Evolutionary conservation across 1,284 basidiomycete genomes (phyloP).

Genomic region (Marasmius tenuissimus): DNA sequence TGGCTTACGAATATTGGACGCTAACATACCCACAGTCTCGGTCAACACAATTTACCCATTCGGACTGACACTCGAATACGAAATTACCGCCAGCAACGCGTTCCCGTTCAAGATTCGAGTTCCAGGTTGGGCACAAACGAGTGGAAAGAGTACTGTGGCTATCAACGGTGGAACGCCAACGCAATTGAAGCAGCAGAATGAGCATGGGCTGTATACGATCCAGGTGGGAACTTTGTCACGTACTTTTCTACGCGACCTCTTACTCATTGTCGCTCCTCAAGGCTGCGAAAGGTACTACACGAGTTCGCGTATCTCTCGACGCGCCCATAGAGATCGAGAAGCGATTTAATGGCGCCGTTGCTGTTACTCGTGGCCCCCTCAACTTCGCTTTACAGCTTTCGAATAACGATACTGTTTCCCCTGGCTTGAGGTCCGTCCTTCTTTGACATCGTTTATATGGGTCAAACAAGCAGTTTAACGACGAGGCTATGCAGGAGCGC

Average conservation of each 20-base stretch:
- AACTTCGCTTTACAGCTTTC: slow-evolving; percentile 37
- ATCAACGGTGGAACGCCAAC: slow-evolving; percentile 25
- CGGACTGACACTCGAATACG: slow-evolving; percentile 32
- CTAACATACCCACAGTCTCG: slow-evolving; percentile 18
- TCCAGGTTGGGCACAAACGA: slow-evolving; percentile 34
- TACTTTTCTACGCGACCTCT: not conserved
- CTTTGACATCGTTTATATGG: not conserved
- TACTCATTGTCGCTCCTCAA: slow-evolving; percentile 10
- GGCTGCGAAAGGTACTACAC: slow-evolving; percentile 29
- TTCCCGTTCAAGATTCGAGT: slow-evolving; percentile 37
- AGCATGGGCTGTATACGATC: slow-evolving; percentile 29
- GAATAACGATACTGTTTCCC: slow-evolving; percentile 30
- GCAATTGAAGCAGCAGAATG: slow-evolving; percentile 21
- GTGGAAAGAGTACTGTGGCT: slow-evolving; percentile 28
- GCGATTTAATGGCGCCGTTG: slow-evolving; percentile 33
- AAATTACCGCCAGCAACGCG: slow-evolving; percentile 27
- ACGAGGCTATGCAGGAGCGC: slow-evolving; percentile 25
- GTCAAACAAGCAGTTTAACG: not conserved
- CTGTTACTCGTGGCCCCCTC: slow-evolving; percentile 34
- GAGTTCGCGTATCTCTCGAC: slow-evolving; percentile 27
- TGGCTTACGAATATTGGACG: not conserved
- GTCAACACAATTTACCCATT: slow-evolving; percentile 38
- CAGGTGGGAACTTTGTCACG: slow-evolving; percentile 18
- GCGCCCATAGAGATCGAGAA: slow-evolving; percentile 31
- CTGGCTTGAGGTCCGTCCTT: slow-evolving; percentile 27